Evolutionary conservation across 2,329 filamentous ascomycete species (phyloP).

Genomic region (Exophiala lecanii-corni): DNA sequence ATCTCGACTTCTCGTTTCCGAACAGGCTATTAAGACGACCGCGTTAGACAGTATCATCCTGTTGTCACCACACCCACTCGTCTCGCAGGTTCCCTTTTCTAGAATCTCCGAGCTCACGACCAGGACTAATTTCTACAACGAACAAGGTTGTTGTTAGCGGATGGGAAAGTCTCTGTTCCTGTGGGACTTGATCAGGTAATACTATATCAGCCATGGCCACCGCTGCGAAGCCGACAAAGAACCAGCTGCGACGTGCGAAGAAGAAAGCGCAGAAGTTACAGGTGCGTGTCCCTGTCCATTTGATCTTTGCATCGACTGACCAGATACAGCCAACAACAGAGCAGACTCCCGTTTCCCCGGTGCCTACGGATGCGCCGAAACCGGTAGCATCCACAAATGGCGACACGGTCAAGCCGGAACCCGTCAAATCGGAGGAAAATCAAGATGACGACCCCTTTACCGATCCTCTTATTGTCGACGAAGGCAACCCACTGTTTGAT

Average conservation of each 20-base stretch:
- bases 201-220: conserved; percentile 21
- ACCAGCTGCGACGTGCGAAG: conserved; percentile 85
- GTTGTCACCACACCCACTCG: no score
- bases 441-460: conserved; percentile 47
- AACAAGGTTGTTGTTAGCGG: no score
- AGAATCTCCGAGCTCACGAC: no score
- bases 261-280: conserved; percentile 87
- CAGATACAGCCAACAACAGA: conserved; percentile 15
- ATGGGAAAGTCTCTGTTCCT: no score
- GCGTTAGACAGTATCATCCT: no score
- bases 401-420: conserved; percentile 1
- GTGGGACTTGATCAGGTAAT: conserved; percentile 1
- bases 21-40: no score
- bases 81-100: no score
- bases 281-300: conserved; percentile 33
- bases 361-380: conserved; percentile 7
- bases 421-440: conserved; percentile 14
- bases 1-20: no score
- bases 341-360: conserved; percentile 14
- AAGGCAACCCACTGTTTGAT: conserved; percentile 72
- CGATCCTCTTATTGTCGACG: conserved; percentile 46
- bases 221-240: conserved; percentile 74
- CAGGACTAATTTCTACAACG: no score
- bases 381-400: conserved; percentile 10
- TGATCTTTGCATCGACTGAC: conserved; percentile 4